Evolutionary conservation across 306 rosid genomes (phyloP).

Genomic region (Rosa chinensis): DNA sequence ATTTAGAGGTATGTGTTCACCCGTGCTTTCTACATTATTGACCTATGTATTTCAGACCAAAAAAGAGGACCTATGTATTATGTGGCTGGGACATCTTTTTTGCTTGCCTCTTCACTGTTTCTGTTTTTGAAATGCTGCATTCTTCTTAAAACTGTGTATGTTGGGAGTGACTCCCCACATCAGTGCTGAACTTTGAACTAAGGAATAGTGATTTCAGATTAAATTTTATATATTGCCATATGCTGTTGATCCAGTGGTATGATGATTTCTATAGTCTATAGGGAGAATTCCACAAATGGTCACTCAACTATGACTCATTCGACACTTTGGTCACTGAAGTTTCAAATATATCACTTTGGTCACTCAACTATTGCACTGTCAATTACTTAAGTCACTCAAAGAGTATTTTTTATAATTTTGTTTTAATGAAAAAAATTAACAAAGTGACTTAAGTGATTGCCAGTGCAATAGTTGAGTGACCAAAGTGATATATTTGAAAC

Average conservation of each 20-base stretch:
- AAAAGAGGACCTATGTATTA: not conserved
- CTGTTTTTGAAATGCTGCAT: conserved; percentile 11
- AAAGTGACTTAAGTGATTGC: too few species aligned
- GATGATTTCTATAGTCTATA: not conserved
- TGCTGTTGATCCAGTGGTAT: not conserved
- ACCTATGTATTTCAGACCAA: not conserved
- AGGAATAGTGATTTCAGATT: not conserved
- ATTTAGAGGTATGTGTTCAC: conserved; percentile 68
- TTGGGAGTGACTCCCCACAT: not conserved
- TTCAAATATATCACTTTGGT: too few species aligned
- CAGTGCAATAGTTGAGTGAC: too few species aligned
- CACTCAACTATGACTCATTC: too few species aligned
- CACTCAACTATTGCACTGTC: too few species aligned
- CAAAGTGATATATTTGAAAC: too few species aligned
- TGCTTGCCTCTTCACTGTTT: conserved; percentile 8
- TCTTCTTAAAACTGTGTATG: conserved; percentile 6
- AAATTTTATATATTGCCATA: not conserved
- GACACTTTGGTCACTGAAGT: too few species aligned
- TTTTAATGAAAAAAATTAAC: too few species aligned
- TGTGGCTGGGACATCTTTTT: conserved; percentile 5
- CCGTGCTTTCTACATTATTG: conserved; percentile 3
- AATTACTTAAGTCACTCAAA: too few species aligned
- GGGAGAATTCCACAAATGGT: too few species aligned
- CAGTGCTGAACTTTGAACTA: not conserved
- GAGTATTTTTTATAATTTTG: too few species aligned